Conservation (phyloP, 805 yeast genomes). For the Brettanomyces naardenensis region DNA sequence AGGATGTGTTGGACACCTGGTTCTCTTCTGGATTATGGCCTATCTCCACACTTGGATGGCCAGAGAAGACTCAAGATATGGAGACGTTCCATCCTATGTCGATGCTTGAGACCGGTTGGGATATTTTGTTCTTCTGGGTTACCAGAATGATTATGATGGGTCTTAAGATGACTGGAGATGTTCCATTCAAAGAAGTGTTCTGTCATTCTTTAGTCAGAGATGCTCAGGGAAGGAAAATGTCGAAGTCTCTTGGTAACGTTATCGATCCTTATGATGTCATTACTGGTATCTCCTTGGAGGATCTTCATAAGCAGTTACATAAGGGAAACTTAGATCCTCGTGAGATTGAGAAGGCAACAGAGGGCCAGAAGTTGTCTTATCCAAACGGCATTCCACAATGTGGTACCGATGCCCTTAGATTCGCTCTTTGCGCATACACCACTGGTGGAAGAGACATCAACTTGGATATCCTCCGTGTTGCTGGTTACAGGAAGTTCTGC, state of each 20-base stretch:
- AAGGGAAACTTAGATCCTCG: slow-evolving; percentile 83
- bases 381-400: slow-evolving; percentile 98
- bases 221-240: slow-evolving; percentile 99
- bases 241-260: slow-evolving; percentile 95
- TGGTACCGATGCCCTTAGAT: slow-evolving; percentile 98
- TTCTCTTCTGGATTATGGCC: slow-evolving; percentile 99
- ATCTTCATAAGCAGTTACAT: slow-evolving; percentile 67
- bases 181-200: slow-evolving; percentile 94
- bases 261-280: slow-evolving; percentile 95
- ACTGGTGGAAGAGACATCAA: slow-evolving; percentile 99
- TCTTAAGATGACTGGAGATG: slow-evolving; percentile 78
- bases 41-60: slow-evolving; percentile 95
- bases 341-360: slow-evolving; percentile 79
- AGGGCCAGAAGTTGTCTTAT: slow-evolving; percentile 82
- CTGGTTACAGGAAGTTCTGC: slow-evolving; percentile 98
- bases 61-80: slow-evolving; percentile 65
- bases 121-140: slow-evolving; percentile 98
- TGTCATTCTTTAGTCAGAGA: slow-evolving; percentile 98
- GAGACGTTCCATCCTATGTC: slow-evolving; percentile 81
- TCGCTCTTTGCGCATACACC: slow-evolving; percentile 95
- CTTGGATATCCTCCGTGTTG: slow-evolving; percentile 91
- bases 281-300: slow-evolving; percentile 73
- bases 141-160: slow-evolving; percentile 93
- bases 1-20: slow-evolving; percentile 98
- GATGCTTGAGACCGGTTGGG: slow-evolving; percentile 98